Evolutionary conservation across 2,329 filamentous ascomycete species (phyloP).

Genomic region (Aspergillus fumigatiaffinis): DNA sequence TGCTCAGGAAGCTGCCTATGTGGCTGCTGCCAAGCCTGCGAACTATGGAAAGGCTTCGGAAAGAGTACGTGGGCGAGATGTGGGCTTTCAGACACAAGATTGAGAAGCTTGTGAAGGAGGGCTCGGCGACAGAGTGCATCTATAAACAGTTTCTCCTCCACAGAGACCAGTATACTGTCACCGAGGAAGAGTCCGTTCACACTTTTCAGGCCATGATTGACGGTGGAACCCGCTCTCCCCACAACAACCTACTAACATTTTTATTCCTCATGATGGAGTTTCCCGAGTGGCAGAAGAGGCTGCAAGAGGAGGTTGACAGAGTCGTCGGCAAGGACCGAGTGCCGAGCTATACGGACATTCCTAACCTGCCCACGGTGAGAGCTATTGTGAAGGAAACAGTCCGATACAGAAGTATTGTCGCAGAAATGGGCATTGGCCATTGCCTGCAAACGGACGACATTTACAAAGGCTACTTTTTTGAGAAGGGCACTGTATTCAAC

Average conservation of each 20-base stretch:
- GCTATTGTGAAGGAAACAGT: constrained; percentile 3
- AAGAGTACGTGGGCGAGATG: constrained; percentile 4
- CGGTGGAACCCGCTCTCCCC: constrained; percentile 3
- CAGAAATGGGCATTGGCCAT: constrained; percentile 5
- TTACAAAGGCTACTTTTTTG: constrained; percentile 2
- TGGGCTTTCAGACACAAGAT: constrained; percentile 3
- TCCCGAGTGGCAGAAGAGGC: constrained; percentile 5
- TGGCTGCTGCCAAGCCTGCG: constrained; percentile 4
- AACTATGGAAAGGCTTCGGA: constrained; percentile 3
- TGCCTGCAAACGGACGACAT: constrained; percentile 4
- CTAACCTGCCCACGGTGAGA: constrained; percentile 3
- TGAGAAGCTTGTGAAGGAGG: neutral
- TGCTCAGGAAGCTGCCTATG: neutral
- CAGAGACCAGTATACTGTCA: constrained; percentile 1
- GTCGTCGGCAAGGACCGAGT: constrained; percentile 7
- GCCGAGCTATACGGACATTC: constrained; percentile 3
- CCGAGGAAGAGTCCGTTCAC: constrained; percentile 4
- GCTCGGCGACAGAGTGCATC: constrained; percentile 1
- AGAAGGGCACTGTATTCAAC: constrained; percentile 5
- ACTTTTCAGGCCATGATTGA: constrained; percentile 5
- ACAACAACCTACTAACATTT: constrained; percentile 2
- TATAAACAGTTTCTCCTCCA: constrained; percentile 3
- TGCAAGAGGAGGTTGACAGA: constrained; percentile 5
- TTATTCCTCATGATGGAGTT: constrained; percentile 6
- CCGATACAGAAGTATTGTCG: constrained; percentile 5